Conservation (phyloP, 2,329 filamentous ascomycete species). For the Xylaria sp. region DNA sequence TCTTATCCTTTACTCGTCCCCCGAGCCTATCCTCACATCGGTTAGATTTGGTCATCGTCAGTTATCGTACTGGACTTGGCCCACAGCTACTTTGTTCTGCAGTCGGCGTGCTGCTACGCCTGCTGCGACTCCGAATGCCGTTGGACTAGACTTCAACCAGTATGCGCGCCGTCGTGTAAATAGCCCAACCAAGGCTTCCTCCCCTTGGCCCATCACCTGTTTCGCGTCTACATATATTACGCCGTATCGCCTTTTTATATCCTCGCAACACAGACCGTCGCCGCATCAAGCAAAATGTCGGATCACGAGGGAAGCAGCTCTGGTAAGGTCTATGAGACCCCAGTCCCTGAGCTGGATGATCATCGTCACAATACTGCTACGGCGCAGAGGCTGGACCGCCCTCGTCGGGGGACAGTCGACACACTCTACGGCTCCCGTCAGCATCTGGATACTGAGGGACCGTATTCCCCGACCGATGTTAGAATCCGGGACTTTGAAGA, state of each 20-base stretch:
- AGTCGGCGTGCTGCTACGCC: constrained; percentile 54
- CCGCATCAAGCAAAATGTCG: constrained; percentile 68
- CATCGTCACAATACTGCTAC: constrained; percentile 76
- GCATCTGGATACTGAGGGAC: constrained; percentile 52
- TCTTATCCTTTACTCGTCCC: constrained; percentile 4
- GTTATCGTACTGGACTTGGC: constrained; percentile 35
- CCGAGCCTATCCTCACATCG: constrained; percentile 26
- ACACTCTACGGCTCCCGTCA: constrained; percentile 70
- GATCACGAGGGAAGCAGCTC: constrained; percentile 69
- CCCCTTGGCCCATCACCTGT: constrained; percentile 25
- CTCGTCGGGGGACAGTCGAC: constrained; percentile 78
- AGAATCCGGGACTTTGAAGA: constrained; percentile 85
- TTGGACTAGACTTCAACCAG: constrained; percentile 43
- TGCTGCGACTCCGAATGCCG: constrained; percentile 48
- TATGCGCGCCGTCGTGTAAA: constrained; percentile 50
- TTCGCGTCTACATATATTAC: constrained; percentile 16
- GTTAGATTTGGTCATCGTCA: constrained; percentile 12
- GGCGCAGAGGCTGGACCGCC: constrained; percentile 67
- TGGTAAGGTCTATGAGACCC: constrained; percentile 75
- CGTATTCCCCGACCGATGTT: constrained; percentile 54
- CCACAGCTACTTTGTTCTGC: constrained; percentile 38
- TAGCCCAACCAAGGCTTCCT: constrained; percentile 49
- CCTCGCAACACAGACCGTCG: constrained; percentile 2
- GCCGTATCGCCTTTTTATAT: constrained; percentile 2
- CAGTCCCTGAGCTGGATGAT: constrained; percentile 85